Evolutionary conservation across 768 basidiomycete species (phyloP).

Genomic region (Leccinum fibrillosum): DNA sequence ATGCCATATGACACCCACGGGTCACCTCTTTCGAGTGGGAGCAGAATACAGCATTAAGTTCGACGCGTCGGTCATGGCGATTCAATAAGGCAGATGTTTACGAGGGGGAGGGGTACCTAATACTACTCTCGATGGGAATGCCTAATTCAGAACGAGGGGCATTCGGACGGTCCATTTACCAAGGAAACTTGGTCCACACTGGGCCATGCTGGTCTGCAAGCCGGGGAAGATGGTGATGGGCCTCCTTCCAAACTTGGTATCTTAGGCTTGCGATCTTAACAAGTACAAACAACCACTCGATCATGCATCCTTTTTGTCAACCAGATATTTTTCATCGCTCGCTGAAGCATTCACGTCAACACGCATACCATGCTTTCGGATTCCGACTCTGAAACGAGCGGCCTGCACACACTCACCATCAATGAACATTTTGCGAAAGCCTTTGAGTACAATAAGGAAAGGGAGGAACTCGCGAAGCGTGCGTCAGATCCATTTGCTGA

Average conservation of each 20-base stretch:
- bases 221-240: too few species aligned
- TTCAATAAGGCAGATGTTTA: too few species aligned
- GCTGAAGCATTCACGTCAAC: background rate
- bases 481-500: constrained; percentile 26
- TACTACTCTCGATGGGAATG: background rate
- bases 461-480: constrained; percentile 82
- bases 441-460: constrained; percentile 77
- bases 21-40: too few species aligned
- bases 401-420: constrained; percentile 53
- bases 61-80: too few species aligned
- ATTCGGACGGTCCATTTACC: too few species aligned
- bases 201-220: too few species aligned
- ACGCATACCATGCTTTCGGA: constrained; percentile 43
- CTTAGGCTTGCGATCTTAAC: constrained; percentile 14
- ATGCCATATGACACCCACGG: too few species aligned
- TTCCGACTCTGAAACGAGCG: constrained; percentile 45
- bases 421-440: constrained; percentile 81
- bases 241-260: background rate
- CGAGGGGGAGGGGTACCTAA: background rate
- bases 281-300: constrained; percentile 11
- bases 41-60: too few species aligned
- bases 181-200: too few species aligned
- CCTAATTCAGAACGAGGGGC: too few species aligned
- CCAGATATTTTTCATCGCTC: background rate
- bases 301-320: background rate